Conservation (phyloP, 129 eudicot genomes). For the carrot (Daucus carota) region DH1_v3.0 NC_030389.2:26608001-26608500, state of each 20-base stretch:
- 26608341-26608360: conserved; percentile 1
- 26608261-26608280: conserved; percentile 17
- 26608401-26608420: conserved; percentile 55
- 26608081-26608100: conserved; percentile 80
- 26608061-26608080: conserved; percentile 18
- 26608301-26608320: conserved; percentile 15
- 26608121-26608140: conserved; percentile 63
- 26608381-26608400: conserved; percentile 18
- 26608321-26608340: conserved; percentile 2
- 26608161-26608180: conserved; percentile 59
- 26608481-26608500: conserved; percentile 79
- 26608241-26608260: neutral
- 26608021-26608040: neutral
- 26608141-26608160: conserved; percentile 60
- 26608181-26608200: conserved; percentile 56
- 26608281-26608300: conserved; percentile 88
- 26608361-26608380: neutral
- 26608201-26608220: conserved; percentile 86
- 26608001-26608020: neutral
- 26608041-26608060: neutral
- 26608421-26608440: conserved; percentile 82
- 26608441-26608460: conserved; percentile 73
- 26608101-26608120: conserved; percentile 65
- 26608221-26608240: neutral
- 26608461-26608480: conserved; percentile 86